Conservation (phyloP, 768 basidiomycete species). For the Naematelia aurantialba region DNA sequence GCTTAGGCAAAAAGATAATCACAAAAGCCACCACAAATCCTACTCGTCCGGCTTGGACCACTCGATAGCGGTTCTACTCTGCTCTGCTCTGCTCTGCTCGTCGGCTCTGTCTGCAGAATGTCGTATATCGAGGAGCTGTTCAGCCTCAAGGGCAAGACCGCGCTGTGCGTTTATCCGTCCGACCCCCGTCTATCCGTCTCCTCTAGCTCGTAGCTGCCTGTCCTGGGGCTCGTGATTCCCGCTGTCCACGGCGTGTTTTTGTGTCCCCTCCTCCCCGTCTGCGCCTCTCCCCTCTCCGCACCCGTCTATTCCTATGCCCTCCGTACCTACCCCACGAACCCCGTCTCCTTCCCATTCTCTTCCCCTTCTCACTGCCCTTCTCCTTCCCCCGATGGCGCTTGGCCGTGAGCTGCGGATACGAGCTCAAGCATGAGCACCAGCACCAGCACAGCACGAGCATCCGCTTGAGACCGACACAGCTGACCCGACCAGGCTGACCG, state of each 20-base stretch:
- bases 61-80: too few species aligned
- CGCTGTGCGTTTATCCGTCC: slow-evolving; percentile 42
- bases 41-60: too few species aligned
- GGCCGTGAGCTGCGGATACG: neutral
- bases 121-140: slow-evolving; percentile 49
- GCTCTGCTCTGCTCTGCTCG: neutral
- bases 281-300: neutral
- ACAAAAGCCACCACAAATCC: too few species aligned
- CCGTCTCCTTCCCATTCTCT: neutral
- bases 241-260: neutral
- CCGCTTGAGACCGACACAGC: neutral
- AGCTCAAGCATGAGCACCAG: too few species aligned
- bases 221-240: too few species aligned
- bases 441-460: neutral
- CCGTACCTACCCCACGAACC: neutral
- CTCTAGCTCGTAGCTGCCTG: neutral
- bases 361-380: too few species aligned
- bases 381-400: too few species aligned
- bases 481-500: slow-evolving; percentile 33
- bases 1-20: too few species aligned
- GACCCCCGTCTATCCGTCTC: slow-evolving; percentile 9
- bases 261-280: neutral
- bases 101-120: slow-evolving; percentile 8
- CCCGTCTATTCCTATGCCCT: neutral
- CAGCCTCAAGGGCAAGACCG: slow-evolving; percentile 50